Percentiles rank a stretch among this genome's conserved stretches.
Conservation (phyloP, 257 asterid species). For the Solanum neorickii region DNA sequence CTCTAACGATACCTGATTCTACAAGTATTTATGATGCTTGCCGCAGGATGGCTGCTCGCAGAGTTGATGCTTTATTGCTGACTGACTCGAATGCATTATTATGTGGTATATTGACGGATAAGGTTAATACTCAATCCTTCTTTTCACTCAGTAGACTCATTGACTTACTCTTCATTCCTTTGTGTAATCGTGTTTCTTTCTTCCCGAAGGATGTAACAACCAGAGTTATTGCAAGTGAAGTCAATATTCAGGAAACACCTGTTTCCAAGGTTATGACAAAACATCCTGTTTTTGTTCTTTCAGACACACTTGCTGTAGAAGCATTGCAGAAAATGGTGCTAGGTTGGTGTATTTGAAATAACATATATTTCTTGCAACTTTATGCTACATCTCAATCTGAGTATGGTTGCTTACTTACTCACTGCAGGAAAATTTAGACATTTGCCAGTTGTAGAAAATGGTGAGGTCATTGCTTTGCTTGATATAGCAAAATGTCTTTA, state of each 20-base stretch:
- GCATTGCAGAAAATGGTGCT: constrained; percentile 98
- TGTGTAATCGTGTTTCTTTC: background rate
- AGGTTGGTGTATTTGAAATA: constrained; percentile 31
- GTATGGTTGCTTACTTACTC: background rate
- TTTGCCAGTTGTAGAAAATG: constrained; percentile 90
- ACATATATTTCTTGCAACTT: background rate
- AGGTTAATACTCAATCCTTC: constrained; percentile 25
- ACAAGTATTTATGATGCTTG: constrained; percentile 78
- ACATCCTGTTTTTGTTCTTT: constrained; percentile 76
- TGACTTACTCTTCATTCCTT: background rate
- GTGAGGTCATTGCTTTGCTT: constrained; percentile 88
- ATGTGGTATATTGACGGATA: constrained; percentile 91
- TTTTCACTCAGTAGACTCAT: background rate
- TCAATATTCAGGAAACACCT: constrained; percentile 67
- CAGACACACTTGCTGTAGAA: constrained; percentile 95
- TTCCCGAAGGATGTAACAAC: constrained; percentile 63
- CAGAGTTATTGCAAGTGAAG: constrained; percentile 73
- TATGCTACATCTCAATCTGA: background rate
- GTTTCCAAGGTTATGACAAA: constrained; percentile 86
- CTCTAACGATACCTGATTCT: constrained; percentile 73
- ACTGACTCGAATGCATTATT: constrained; percentile 90
- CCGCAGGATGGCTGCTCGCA: constrained; percentile 76
- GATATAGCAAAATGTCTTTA: constrained; percentile 91
- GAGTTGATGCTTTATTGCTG: constrained; percentile 79
- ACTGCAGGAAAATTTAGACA: constrained; percentile 86